A percentile compares a stretch with the other conserved stretches of the same genome.
Conservation (phyloP, 1,284 basidiomycete genomes). For the Moniliophthora roreri region DNA sequence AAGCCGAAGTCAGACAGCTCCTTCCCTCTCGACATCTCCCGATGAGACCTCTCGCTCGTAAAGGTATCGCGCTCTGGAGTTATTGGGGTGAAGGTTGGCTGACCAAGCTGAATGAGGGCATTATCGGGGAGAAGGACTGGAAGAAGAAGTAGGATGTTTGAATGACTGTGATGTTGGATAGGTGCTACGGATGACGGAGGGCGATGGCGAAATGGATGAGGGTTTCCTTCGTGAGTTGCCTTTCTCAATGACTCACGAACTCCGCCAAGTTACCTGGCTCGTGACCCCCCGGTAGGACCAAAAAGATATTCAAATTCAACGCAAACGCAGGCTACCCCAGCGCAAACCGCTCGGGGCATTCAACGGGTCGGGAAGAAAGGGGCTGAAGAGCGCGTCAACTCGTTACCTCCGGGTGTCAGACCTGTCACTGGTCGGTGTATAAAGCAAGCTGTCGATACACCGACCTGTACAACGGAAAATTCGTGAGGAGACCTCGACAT, state of each 20-base stretch:
- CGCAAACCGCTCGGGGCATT: slow-evolving; percentile 88
- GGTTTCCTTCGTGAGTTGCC: slow-evolving; percentile 85
- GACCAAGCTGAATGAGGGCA: slow-evolving; percentile 73
- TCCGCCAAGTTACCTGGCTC: slow-evolving; percentile 10
- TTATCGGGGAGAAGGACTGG: slow-evolving; percentile 59
- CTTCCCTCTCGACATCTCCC: slow-evolving; percentile 7
- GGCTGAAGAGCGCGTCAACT: slow-evolving; percentile 16
- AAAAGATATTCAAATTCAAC: slow-evolving; percentile 86
- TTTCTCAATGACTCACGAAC: slow-evolving; percentile 1
- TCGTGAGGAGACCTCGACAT: no score
- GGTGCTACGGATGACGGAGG: slow-evolving; percentile 95
- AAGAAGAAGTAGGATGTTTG: slow-evolving; percentile 57
- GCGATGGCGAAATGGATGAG: slow-evolving; percentile 97
- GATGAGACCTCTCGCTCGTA: slow-evolving; percentile 36
- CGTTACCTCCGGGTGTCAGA: background rate
- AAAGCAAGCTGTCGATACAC: no score
- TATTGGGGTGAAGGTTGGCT: slow-evolving; percentile 89
- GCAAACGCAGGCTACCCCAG: slow-evolving; percentile 78
- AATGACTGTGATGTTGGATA: slow-evolving; percentile 83
- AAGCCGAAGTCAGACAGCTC: no score
- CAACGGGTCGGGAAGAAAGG: slow-evolving; percentile 68
- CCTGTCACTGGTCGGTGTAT: no score
- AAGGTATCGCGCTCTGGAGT: slow-evolving; percentile 72
- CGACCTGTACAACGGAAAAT: no score
- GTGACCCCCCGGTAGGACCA: slow-evolving; percentile 88